Evolutionary conservation across 2,329 filamentous ascomycete species (phyloP).

Genomic region (Hypoxylon sp.): DNA sequence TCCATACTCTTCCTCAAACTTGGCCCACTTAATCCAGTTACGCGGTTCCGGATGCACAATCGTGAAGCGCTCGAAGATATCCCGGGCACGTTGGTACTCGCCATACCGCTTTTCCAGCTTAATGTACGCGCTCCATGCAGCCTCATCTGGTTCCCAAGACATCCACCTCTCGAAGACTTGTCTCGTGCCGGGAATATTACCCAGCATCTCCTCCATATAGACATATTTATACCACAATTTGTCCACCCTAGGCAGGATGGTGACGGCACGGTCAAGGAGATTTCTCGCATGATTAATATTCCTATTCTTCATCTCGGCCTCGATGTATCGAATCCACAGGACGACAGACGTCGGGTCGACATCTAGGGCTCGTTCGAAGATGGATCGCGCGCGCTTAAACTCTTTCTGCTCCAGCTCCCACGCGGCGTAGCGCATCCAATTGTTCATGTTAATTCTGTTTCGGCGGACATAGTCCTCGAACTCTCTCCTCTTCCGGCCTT

Average conservation of each 20-base stretch:
- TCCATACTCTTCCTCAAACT: conserved; percentile 95
- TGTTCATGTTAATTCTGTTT: conserved; percentile 96
- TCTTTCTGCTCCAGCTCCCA: conserved; percentile 99
- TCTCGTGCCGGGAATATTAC: conserved; percentile 90
- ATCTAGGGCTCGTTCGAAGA: conserved; percentile 96
- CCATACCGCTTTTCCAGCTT: conserved; percentile 96
- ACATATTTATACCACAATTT: conserved; percentile 99
- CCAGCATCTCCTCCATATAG: conserved; percentile 98
- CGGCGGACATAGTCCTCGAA: conserved; percentile 98
- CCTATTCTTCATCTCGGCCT: conserved; percentile 93
- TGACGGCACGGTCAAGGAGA: conserved; percentile 93
- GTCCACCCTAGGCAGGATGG: conserved; percentile 89
- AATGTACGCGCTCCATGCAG: conserved; percentile 95
- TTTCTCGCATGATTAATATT: conserved; percentile 99
- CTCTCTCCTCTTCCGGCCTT: conserved; percentile 94
- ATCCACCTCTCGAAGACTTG: conserved; percentile 99
- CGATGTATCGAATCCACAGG: conserved; percentile 93
- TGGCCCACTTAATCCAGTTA: conserved; percentile 99
- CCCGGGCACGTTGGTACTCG: conserved; percentile 90
- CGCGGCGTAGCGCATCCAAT: conserved; percentile 97
- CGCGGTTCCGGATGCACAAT: conserved; percentile 92
- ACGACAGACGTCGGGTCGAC: conserved; percentile 89
- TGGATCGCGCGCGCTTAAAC: conserved; percentile 88
- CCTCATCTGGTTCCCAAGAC: conserved; percentile 97
- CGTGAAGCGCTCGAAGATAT: conserved; percentile 91